These are phyloP conservation scores for Thoreauomyces humboldtii DNA, from an alignment of 192 early-diverging fungal genomes.

Conservation along the genomic window DNA sequence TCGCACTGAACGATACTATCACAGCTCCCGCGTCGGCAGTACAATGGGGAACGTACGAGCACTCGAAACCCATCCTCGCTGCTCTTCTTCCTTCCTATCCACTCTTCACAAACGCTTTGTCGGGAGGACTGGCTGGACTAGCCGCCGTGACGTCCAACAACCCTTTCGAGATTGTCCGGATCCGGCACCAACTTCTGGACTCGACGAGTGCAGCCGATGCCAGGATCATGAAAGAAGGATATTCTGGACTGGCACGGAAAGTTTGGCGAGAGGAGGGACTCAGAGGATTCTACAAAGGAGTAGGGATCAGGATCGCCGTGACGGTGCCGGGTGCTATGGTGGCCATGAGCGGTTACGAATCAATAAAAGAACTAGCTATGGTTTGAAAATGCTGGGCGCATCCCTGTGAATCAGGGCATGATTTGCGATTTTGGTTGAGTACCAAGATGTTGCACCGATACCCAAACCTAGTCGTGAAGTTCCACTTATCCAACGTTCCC, in stretches of 20 bases:
- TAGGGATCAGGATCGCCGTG: constrained; percentile 34
- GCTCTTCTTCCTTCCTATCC: constrained; percentile 12
- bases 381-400: constrained; percentile 1
- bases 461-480: too few species aligned
- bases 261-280: constrained; percentile 38
- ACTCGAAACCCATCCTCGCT: constrained; percentile 29
- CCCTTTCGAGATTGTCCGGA: constrained; percentile 45
- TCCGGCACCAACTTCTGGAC: constrained; percentile 44
- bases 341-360: constrained; percentile 47
- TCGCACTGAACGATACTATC: too few species aligned
- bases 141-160: constrained; percentile 44
- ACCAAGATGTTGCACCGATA: too few species aligned
- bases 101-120: constrained; percentile 23
- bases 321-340: constrained; percentile 45
- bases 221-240: constrained; percentile 36
- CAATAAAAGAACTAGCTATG: constrained; percentile 33
- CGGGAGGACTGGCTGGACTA: constrained; percentile 35
- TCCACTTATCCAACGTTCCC: too few species aligned
- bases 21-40: constrained; percentile 47
- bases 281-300: constrained; percentile 38
- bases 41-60: constrained; percentile 52
- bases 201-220: constrained; percentile 29
- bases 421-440: too few species aligned
- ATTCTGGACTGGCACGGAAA: constrained; percentile 23
- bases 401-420: too few species aligned